A percentile compares a stretch with the other conserved stretches of the same genome.
These are phyloP conservation scores for Trichophyton simii DNA, from an alignment of 2,329 filamentous ascomycete species.

Conservation along the genomic window DNA sequence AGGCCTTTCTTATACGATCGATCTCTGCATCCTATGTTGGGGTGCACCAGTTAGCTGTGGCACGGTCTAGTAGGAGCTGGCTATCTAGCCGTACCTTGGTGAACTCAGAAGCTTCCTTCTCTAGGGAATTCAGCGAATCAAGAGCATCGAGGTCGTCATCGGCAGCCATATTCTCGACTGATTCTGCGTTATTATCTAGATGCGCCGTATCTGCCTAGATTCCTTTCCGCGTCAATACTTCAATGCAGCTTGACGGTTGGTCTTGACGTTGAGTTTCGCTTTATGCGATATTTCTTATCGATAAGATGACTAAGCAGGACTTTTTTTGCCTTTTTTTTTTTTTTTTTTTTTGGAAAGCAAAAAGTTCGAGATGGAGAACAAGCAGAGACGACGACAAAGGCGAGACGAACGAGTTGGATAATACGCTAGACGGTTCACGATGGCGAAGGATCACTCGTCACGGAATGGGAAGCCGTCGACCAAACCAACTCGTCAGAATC, in stretches of 20 bases:
- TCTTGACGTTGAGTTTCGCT: background rate
- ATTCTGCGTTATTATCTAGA: background rate
- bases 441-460: slow-evolving; percentile 22
- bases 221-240: background rate
- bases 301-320: slow-evolving; percentile 11
- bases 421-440: slow-evolving; percentile 9
- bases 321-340: background rate
- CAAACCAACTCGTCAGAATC: slow-evolving; percentile 19
- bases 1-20: slow-evolving; percentile 82
- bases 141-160: slow-evolving; percentile 41
- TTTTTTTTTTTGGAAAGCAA: background rate
- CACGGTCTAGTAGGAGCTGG: background rate
- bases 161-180: slow-evolving; percentile 37
- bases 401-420: background rate
- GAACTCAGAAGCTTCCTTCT: slow-evolving; percentile 77
- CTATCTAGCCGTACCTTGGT: slow-evolving; percentile 53
- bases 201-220: background rate
- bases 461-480: slow-evolving; percentile 16
- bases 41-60: slow-evolving; percentile 1
- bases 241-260: background rate
- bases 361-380: background rate
- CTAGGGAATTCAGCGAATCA: slow-evolving; percentile 68
- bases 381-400: background rate
- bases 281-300: background rate
- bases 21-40: slow-evolving; percentile 75